A percentile compares a stretch with the other conserved stretches of the same genome.
These are phyloP conservation scores for Aspergillus texensis DNA, from an alignment of 2,329 filamentous ascomycete species.

Conservation along the genomic window DNA sequence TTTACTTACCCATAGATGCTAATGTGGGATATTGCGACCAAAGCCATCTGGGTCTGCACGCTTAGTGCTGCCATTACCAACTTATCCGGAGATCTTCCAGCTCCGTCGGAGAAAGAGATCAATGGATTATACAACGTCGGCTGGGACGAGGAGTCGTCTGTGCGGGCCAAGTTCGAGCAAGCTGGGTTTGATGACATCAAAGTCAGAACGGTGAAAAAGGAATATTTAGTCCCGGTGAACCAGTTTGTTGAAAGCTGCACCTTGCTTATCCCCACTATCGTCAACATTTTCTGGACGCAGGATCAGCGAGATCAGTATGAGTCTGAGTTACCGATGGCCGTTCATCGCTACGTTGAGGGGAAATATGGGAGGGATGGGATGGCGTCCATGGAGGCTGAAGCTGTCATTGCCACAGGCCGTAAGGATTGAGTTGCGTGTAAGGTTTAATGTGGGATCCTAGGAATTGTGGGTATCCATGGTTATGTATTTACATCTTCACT, in stretches of 20 bases:
- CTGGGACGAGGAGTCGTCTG: constrained; percentile 28
- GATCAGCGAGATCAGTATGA: constrained; percentile 27
- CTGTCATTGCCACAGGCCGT: constrained; percentile 33
- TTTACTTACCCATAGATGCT: background rate
- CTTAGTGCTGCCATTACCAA: constrained; percentile 27
- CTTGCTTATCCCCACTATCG: constrained; percentile 19
- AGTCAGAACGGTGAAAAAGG: constrained; percentile 22
- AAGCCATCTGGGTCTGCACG: constrained; percentile 33
- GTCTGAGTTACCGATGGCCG: constrained; percentile 23
- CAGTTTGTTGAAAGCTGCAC: constrained; percentile 22
- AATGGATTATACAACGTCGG: constrained; percentile 19
- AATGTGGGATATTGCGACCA: background rate
- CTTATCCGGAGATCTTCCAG: constrained; percentile 29
- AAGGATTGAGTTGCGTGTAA: constrained; percentile 21
- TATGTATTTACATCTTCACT: too few relatives aligned
- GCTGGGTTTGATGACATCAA: constrained; percentile 29
- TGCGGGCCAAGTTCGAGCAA: constrained; percentile 24
- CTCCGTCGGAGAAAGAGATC: constrained; percentile 27
- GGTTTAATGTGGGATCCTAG: too few relatives aligned
- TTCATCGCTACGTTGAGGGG: constrained; percentile 29
- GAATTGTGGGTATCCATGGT: too few relatives aligned
- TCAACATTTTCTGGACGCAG: constrained; percentile 32
- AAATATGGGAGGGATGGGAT: constrained; percentile 21
- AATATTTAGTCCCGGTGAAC: constrained; percentile 15
- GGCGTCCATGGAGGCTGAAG: constrained; percentile 27